These are phyloP conservation scores for Durusdinium trenchii DNA, from an alignment of 73 alveolate species.

Conservation along the genomic window DNA sequence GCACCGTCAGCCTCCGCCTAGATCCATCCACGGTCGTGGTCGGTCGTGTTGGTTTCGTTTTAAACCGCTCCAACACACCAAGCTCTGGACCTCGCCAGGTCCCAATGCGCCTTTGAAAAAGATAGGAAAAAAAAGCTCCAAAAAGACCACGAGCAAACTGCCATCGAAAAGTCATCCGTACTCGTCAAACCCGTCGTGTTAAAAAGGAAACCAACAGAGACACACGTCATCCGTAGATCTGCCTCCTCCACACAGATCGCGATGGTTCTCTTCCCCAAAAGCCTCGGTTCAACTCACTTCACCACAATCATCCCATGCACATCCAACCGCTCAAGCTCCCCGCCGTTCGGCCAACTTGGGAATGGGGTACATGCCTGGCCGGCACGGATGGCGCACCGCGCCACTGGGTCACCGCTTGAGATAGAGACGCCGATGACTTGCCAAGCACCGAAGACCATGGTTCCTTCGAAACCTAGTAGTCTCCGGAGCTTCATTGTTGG, in stretches of 20 bases:
- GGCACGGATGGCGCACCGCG: not conserved
- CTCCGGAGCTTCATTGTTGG: not conserved
- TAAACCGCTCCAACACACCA: not conserved
- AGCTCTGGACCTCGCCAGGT: constrained; percentile 11
- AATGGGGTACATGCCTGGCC: constrained; percentile 56
- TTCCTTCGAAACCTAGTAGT: not conserved
- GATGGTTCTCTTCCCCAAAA: constrained; percentile 17
- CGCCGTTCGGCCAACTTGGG: constrained; percentile 52
- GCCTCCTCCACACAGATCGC: constrained; percentile 60
- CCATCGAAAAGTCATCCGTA: no score
- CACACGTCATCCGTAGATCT: not conserved
- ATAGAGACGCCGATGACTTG: no score
- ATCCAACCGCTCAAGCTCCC: not conserved
- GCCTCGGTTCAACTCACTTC: not conserved
- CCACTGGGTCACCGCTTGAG: not conserved
- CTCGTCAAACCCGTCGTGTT: no score
- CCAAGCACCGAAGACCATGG: no score
- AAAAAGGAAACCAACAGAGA: no score
- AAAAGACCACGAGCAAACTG: no score
- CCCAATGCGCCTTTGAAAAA: constrained; percentile 55
- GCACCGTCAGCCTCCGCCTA: constrained; percentile 68
- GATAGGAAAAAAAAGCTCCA: not conserved
- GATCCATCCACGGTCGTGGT: not conserved
- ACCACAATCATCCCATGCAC: not conserved
- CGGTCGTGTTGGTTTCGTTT: not conserved